Evolutionary conservation across 306 rosid species (phyloP), one percentile per base, ranked within the genome.

Genomic region (Gillenia trifoliata): DNA sequence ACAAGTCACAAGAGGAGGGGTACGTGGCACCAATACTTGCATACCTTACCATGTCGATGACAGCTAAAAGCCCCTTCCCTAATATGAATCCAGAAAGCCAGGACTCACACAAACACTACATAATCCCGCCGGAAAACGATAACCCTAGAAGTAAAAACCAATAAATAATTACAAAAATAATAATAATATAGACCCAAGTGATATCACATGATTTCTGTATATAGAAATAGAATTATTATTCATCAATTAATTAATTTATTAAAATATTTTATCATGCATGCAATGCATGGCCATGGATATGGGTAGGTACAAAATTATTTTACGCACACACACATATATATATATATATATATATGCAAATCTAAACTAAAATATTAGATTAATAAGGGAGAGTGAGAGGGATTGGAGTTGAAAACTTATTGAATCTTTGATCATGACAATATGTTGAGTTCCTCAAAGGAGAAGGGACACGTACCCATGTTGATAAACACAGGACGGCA

Each of bases 401-500:
- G 25, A 30, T 10, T 47, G 31, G 41, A 74, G 28, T 71, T 55
- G 75, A 43, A 71, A 34, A 59, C 23, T 30, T 29, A 8, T 17
- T 62, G 38, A 15, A 65, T 7, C 30, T 72, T 72, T 72, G 68
- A 72, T 57, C 16, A 71, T 38, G 75, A 72, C 66, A 62, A 59
- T 19, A 25, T 15, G 22, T 22, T 40, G 66, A 22, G 68, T 33
- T 75, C 15, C 77, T 30, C 66, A 34, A 77, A 79, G 36, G 13
- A 73, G 59, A 55, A 64, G 79, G 86, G 97, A 88, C 93, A 92
- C 97, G 97, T 89, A 29, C 75, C 77, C 66, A 73, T 11, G 62
- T 50, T 72, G 77, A 72, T 72, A 76, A 62, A 78, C 76, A 57
- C 64, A 56, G 97, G 97, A 83, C 93, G 96, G 96, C 90, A 85